Evolutionary conservation across 495 filamentous ascomycete genomes (phyloP).

Genomic region (Symbiotaphrina buchneri): DNA sequence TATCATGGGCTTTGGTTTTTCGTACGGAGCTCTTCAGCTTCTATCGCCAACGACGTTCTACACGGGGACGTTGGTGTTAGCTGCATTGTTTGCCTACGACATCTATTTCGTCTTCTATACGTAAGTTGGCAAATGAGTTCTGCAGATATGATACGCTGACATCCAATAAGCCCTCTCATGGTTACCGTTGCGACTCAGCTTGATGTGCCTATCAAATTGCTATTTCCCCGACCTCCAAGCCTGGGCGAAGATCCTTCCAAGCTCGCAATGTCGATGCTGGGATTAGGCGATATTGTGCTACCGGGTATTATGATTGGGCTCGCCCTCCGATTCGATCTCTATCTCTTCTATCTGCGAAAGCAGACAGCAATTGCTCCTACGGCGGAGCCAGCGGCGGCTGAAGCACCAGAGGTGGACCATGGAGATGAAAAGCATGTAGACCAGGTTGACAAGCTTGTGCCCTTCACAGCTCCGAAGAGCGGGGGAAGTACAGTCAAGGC

Average conservation of each 20-base stretch:
- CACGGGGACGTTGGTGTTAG: constrained; percentile 58
- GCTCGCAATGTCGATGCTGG: constrained; percentile 54
- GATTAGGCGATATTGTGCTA: constrained; percentile 84
- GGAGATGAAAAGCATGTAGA: constrained; percentile 6
- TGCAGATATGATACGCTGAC: too few relatives aligned
- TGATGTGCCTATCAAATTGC: constrained; percentile 82
- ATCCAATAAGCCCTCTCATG: constrained; percentile 48
- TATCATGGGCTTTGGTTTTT: constrained; percentile 66
- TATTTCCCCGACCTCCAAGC: constrained; percentile 47
- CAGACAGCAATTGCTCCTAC: constrained; percentile 11
- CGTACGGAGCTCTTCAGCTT: constrained; percentile 57
- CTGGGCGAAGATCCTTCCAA: constrained; percentile 16
- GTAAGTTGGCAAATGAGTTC: constrained; percentile 17
- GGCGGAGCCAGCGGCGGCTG: neutral
- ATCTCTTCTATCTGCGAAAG: constrained; percentile 50
- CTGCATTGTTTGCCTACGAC: constrained; percentile 76
- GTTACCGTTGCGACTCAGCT: constrained; percentile 78
- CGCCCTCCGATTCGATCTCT: constrained; percentile 78
- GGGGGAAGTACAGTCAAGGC: constrained; percentile 21
- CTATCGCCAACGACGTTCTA: constrained; percentile 81
- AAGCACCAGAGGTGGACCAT: constrained; percentile 5
- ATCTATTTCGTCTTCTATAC: constrained; percentile 97
- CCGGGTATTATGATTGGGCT: constrained; percentile 81
- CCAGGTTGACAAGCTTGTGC: constrained; percentile 15
- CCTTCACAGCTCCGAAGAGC: constrained; percentile 9